Evolutionary conservation across 2,329 filamentous ascomycete species (phyloP), one percentile per base, ranked within the genome.

Genomic region (Periglandula ipomoeae): DNA sequence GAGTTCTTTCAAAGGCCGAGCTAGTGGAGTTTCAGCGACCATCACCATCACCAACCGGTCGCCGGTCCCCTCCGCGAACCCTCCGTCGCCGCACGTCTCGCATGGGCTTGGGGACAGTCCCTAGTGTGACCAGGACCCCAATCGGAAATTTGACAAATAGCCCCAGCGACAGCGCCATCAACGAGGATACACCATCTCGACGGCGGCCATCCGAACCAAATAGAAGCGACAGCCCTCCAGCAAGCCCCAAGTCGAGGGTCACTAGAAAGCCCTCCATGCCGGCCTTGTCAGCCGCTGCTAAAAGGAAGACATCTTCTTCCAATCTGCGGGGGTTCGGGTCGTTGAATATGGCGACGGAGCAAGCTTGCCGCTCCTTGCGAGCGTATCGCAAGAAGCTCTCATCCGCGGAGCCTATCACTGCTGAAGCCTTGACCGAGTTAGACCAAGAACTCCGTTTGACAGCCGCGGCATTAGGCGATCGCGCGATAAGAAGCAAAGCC

Each of bases 1-100:
- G 87, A 48, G 86, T 98, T 8, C 73, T 97, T 27, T 95, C 90
- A 2, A 89, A 87, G 57, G 84, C 85, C 1, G 91, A 97, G 59
- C 71, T 97, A 37, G 86, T 89, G 8, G 87, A 90, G 52, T 90
- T 95, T 52, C 79, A 81, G 53, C 70, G 78, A 4, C 69, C 75
- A 4, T 69, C 72, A 1, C 59, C 70, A 8, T 63, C 69, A 8
- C 44, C 46, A 13, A 60, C 65, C 7, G 75, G 76, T 3, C 71
- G 75, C 40, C 71, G 70, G 22, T 82, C 79, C 1, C 79, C 81
- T 1, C 74, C 78, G 2, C 70, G 79, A 49, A 68, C 72, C 0
- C 53, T 83, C 5, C 68, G 72, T 26, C 73, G 76, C 32, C 76
- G 77, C 48, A 72, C 75, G 15, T 84, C 81, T 11, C 66, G 72